These are phyloP conservation scores for Fomitiporia mediterranea DNA, from an alignment of 1,284 basidiomycete species.

Conservation along the genomic window DNA sequence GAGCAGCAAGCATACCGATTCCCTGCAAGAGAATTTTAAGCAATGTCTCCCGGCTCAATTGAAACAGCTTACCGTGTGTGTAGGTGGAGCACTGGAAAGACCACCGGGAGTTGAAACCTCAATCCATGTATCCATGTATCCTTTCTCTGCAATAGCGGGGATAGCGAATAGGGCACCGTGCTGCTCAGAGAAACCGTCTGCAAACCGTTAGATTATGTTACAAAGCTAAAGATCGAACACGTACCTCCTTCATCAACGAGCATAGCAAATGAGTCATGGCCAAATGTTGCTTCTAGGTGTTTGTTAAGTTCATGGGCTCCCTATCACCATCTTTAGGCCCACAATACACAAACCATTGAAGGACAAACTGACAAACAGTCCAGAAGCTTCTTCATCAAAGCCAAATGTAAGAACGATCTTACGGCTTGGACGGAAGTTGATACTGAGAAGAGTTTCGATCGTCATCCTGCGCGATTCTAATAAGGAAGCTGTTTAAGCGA, in stretches of 20 bases:
- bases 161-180: constrained; percentile 28
- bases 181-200: constrained; percentile 23
- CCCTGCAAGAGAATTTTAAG: constrained; percentile 25
- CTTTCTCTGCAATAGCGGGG: constrained; percentile 45
- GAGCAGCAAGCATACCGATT: constrained; percentile 42
- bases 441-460: constrained; percentile 35
- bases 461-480: constrained; percentile 27
- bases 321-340: no score
- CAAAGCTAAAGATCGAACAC: constrained; percentile 9
- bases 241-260: constrained; percentile 44
- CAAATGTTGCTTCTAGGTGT: constrained; percentile 45
- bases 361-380: constrained; percentile 34
- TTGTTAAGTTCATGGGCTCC: constrained; percentile 35
- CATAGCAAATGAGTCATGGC: constrained; percentile 47
- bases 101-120: constrained; percentile 40
- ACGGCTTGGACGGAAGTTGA: constrained; percentile 34
- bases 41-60: background rate
- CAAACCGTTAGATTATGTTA: background rate
- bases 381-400: constrained; percentile 49
- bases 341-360: background rate
- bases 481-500: background rate
- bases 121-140: constrained; percentile 39
- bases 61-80: constrained; percentile 25
- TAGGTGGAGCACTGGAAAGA: constrained; percentile 41
- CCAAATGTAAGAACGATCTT: constrained; percentile 44